Evolutionary conservation across 2,329 filamentous ascomycete genomes (phyloP).

Genomic region (Stylonectria norvegica): DNA sequence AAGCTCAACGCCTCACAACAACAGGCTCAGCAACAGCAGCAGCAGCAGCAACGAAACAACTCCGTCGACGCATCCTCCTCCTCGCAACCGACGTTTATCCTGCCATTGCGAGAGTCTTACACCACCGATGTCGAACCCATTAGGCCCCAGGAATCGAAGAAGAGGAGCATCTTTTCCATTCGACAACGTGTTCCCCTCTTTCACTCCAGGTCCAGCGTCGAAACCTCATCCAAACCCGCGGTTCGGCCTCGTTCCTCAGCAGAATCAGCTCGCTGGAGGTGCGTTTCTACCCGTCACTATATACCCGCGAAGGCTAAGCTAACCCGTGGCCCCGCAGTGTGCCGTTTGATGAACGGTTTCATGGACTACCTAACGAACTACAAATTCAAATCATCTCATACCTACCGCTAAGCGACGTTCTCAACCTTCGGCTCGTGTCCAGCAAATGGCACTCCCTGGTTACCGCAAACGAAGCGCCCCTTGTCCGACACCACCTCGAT

Average conservation of each 20-base stretch:
- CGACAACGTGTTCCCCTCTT: slow-evolving; percentile 38
- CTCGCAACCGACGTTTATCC: slow-evolving; percentile 44
- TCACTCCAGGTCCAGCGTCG: too few species aligned
- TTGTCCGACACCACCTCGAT: slow-evolving; percentile 59
- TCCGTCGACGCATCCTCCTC: slow-evolving; percentile 24
- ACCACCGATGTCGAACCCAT: slow-evolving; percentile 29
- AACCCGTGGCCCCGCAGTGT: slow-evolving; percentile 29
- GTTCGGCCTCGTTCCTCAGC: slow-evolving; percentile 19
- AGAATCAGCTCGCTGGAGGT: slow-evolving; percentile 35
- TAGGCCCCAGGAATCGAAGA: slow-evolving; percentile 39
- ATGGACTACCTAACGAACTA: slow-evolving; percentile 57
- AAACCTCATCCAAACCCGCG: slow-evolving; percentile 25
- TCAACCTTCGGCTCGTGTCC: slow-evolving; percentile 57
- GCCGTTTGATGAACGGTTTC: slow-evolving; percentile 56
- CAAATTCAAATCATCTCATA: slow-evolving; percentile 61
- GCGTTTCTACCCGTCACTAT: slow-evolving; percentile 7
- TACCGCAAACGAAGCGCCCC: slow-evolving; percentile 57
- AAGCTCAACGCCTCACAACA: slow-evolving; percentile 56
- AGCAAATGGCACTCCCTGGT: slow-evolving; percentile 58
- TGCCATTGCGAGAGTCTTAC: slow-evolving; percentile 46
- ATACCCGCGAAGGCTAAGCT: slow-evolving; percentile 16
- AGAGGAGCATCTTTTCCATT: slow-evolving; percentile 40
- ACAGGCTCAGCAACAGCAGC: slow-evolving; percentile 40
- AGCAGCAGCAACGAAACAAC: slow-evolving; percentile 15
- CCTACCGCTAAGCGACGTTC: slow-evolving; percentile 57